Percentiles rank a stretch among this genome's conserved stretches.
phyloP scores from a whole-genome alignment of 257 asterid genomes.

The Solanum verrucosum region DNA sequence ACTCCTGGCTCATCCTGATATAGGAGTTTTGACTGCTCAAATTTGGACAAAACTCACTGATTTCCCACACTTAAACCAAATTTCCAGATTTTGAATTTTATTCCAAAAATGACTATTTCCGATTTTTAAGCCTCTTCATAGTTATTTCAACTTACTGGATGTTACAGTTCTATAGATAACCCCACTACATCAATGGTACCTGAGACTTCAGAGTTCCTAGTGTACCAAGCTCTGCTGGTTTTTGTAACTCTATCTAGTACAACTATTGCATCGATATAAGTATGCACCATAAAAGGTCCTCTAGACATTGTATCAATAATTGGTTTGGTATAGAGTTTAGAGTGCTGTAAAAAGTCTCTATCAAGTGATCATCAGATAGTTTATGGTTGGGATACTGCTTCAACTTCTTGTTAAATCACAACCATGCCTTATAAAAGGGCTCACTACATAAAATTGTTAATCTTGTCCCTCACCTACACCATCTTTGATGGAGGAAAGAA shows the following conservation, averaged over 20 bases:
- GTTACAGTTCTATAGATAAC: not conserved
- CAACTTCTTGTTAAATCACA: not conserved
- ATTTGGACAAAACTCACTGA: too few species aligned
- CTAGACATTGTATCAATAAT: not conserved
- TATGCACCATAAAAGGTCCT: not conserved
- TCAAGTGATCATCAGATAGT: not conserved
- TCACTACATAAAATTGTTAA: not conserved
- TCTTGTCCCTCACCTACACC: not conserved
- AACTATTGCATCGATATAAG: not conserved
- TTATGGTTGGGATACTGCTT: not conserved
- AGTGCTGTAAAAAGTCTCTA: not conserved
- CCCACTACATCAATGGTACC: not conserved
- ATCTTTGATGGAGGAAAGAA: not conserved
- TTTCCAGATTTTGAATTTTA: too few species aligned
- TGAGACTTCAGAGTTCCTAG: not conserved
- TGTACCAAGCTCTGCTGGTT: not conserved
- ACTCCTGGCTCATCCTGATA: too few species aligned
- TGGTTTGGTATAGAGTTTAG: not conserved
- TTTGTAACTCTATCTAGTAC: not conserved
- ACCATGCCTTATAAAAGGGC: not conserved
- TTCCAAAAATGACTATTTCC: too few species aligned
- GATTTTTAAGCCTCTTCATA: too few species aligned
- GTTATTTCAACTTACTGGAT: too few species aligned
- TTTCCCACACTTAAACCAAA: too few species aligned
- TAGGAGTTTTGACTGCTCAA: too few species aligned